Conservation (phyloP, 768 basidiomycete species). For the Rhodotorula taiwanensis region DNA sequence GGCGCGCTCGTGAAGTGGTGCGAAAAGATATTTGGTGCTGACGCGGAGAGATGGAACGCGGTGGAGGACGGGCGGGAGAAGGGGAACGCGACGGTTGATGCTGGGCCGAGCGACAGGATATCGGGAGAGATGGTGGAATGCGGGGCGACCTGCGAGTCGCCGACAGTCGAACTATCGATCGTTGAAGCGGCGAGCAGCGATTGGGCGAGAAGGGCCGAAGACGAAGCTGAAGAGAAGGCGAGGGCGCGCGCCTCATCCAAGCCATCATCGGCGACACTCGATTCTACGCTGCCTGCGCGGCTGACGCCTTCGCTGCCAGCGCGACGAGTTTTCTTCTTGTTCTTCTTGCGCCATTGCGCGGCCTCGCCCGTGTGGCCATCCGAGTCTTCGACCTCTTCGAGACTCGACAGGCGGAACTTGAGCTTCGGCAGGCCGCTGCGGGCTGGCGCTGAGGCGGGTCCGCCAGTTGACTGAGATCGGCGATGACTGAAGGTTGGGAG, state of each 20-base stretch:
- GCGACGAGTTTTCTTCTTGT: conserved; percentile 31
- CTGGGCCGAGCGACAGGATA: conserved; percentile 16
- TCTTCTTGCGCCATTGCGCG: conserved; percentile 22
- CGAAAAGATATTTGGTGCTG: conserved; percentile 34
- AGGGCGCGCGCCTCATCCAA: neutral
- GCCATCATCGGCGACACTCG: neutral
- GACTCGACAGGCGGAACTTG: conserved; percentile 23
- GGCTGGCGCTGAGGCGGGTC: conserved; percentile 20
- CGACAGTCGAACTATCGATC: neutral
- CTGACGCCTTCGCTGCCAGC: conserved; percentile 32
- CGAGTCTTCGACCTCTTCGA: conserved; percentile 33
- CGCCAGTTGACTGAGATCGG: conserved; percentile 2
- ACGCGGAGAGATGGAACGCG: conserved; percentile 14
- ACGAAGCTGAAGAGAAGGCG: conserved; percentile 19
- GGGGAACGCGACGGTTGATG: conserved; percentile 5
- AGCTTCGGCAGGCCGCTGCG: conserved; percentile 23
- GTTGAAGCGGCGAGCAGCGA: conserved; percentile 27
- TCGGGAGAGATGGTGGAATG: conserved; percentile 27
- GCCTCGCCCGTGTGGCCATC: conserved; percentile 35
- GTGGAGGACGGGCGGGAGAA: neutral
- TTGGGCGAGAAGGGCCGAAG: conserved; percentile 31
- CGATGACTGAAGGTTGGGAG: neutral
- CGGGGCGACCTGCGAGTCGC: neutral
- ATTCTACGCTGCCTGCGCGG: conserved; percentile 21
- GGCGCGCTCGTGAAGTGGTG: conserved; percentile 23